Evolutionary conservation across 805 yeast genomes (phyloP).

Genomic region (Sungouiozyma ichnusensis): DNA sequence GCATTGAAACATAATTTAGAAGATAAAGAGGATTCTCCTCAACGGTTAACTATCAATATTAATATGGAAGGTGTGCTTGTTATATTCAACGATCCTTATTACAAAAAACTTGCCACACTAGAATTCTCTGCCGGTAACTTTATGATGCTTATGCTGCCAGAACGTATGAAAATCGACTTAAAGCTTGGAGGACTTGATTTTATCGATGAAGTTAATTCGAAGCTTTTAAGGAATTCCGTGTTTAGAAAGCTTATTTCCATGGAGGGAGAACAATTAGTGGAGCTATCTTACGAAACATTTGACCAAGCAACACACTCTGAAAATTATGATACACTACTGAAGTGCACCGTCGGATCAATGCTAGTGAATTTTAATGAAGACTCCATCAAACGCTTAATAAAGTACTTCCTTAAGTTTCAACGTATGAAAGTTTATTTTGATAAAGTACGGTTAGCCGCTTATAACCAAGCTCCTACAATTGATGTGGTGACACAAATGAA

Average conservation of each 20-base stretch:
- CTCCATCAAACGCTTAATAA: slow-evolving; percentile 57
- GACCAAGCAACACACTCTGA: slow-evolving; percentile 42
- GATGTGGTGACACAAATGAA: slow-evolving; percentile 45
- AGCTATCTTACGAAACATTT: slow-evolving; percentile 73
- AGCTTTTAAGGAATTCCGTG: slow-evolving; percentile 46
- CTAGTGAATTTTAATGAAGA: slow-evolving; percentile 72
- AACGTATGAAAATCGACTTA: slow-evolving; percentile 60
- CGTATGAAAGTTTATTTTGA: slow-evolving; percentile 87
- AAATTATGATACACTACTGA: slow-evolving; percentile 32
- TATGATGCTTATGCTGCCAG: slow-evolving; percentile 57
- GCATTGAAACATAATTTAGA: slow-evolving; percentile 56
- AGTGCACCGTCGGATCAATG: slow-evolving; percentile 56
- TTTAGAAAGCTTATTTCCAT: slow-evolving; percentile 62
- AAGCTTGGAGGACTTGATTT: slow-evolving; percentile 69
- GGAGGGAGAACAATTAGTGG: slow-evolving; percentile 68
- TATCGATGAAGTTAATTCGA: slow-evolving; percentile 64
- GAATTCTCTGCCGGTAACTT: slow-evolving; percentile 65
- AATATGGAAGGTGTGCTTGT: slow-evolving; percentile 63
- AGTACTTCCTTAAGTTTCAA: slow-evolving; percentile 62
- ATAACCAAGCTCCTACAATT: slow-evolving; percentile 64
- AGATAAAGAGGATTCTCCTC: slow-evolving; percentile 52
- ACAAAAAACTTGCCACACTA: slow-evolving; percentile 64
- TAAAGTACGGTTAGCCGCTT: slow-evolving; percentile 77
- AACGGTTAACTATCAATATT: slow-evolving; percentile 59
- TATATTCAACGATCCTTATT: slow-evolving; percentile 71